Conservation (phyloP, 371 early-diverging fungal genomes). For the Mucor mucedo region DNA sequence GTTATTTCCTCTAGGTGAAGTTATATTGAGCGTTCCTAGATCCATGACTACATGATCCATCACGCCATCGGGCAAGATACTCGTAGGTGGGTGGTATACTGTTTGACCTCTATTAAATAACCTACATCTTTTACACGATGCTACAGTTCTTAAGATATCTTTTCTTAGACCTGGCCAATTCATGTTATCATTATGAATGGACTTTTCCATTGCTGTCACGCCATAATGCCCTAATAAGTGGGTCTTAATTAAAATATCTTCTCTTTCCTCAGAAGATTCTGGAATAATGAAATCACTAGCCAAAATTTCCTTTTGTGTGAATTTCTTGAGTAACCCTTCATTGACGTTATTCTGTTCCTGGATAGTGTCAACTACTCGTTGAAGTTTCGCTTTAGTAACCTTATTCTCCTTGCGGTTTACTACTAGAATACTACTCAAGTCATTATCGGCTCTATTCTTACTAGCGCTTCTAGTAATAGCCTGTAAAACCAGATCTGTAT, state of each 20-base stretch:
- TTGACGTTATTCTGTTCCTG: no score
- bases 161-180: not conserved
- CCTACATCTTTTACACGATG: not conserved
- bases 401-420: no score
- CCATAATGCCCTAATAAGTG: conserved; percentile 8
- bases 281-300: no score
- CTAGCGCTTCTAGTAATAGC: no score
- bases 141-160: not conserved
- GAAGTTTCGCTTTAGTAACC: no score
- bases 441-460: no score
- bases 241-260: not conserved
- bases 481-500: no score
- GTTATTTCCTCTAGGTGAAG: conserved; percentile 8
- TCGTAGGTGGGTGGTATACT: conserved; percentile 1
- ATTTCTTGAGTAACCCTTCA: no score
- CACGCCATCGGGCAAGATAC: not conserved
- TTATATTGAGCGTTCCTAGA: conserved; percentile 7
- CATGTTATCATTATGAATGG: not conserved
- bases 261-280: no score
- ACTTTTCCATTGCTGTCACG: not conserved
- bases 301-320: no score
- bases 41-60: conserved; percentile 10
- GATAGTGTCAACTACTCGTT: no score
- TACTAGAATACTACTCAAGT: no score
- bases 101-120: conserved; percentile 1